Conservation (phyloP, 805 yeast species). For the Teunomyces barrocoloradensis region DNA sequence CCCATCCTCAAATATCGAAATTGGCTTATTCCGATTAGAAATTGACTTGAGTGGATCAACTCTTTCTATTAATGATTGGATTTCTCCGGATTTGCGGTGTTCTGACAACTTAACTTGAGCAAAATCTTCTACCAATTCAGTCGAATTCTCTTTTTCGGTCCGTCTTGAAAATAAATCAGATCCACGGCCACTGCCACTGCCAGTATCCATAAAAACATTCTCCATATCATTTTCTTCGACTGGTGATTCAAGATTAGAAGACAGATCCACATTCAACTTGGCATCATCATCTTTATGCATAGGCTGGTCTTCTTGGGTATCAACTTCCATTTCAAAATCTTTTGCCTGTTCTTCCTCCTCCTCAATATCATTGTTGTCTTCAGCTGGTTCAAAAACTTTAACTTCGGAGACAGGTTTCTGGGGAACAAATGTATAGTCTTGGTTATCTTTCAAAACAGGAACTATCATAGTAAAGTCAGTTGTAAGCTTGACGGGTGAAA, state of each 20-base stretch:
- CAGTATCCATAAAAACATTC: constrained; percentile 7
- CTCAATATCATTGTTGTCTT: constrained; percentile 8
- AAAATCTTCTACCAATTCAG: constrained; percentile 25
- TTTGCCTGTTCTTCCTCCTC: neutral
- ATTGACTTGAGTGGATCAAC: constrained; percentile 41
- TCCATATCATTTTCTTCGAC: neutral
- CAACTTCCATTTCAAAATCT: constrained; percentile 2
- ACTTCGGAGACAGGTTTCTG: constrained; percentile 1
- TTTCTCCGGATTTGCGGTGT: constrained; percentile 14
- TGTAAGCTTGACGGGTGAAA: constrained; percentile 29
- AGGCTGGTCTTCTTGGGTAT: neutral
- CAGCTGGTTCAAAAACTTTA: neutral
- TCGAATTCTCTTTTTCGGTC: constrained; percentile 11
- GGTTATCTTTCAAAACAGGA: constrained; percentile 13
- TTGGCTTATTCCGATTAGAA: constrained; percentile 33
- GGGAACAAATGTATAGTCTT: constrained; percentile 10
- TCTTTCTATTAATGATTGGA: constrained; percentile 37
- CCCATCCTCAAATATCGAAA: constrained; percentile 42
- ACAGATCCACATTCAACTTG: neutral
- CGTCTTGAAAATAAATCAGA: constrained; percentile 10
- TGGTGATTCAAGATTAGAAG: neutral
- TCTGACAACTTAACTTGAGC: constrained; percentile 30
- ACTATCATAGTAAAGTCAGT: constrained; percentile 34
- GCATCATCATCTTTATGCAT: neutral
- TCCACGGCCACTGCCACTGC: neutral